A percentile compares a stretch with the other conserved stretches of the same genome.
phyloP scores from a whole-genome alignment of 495 filamentous ascomycete genomes.

The Xylaria castorea region DNA sequence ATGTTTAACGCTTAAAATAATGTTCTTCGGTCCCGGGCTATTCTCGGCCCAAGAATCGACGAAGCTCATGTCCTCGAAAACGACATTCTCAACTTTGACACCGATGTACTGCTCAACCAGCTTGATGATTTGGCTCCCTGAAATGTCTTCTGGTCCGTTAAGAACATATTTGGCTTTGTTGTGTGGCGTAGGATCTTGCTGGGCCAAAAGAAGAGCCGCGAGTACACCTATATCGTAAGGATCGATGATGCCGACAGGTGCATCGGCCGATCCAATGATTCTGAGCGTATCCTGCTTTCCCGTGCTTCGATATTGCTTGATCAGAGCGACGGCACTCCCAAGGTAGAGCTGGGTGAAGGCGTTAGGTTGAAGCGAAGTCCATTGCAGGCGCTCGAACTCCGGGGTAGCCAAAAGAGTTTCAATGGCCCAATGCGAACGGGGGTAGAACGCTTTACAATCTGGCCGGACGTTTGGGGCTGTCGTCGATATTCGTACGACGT shows the following conservation, averaged over 20 bases:
- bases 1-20: conserved; percentile 20
- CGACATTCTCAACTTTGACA: conserved; percentile 43
- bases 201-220: conserved; percentile 49
- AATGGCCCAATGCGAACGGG: conserved; percentile 56
- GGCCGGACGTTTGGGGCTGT: conserved; percentile 52
- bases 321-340: conserved; percentile 34
- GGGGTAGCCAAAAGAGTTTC: conserved; percentile 49
- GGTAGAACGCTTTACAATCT: conserved; percentile 48
- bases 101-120: conserved; percentile 53
- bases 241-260: conserved; percentile 49
- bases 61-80: conserved; percentile 47
- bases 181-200: conserved; percentile 43
- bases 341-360: conserved; percentile 42
- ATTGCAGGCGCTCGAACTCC: conserved; percentile 49
- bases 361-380: conserved; percentile 57
- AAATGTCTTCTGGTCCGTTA: conserved; percentile 53
- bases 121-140: conserved; percentile 47
- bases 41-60: conserved; percentile 38
- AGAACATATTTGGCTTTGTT: conserved; percentile 52
- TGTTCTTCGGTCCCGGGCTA: conserved; percentile 26
- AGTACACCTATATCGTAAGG: conserved; percentile 48
- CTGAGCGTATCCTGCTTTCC: conserved; percentile 44
- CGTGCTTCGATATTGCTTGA: conserved; percentile 47
- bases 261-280: conserved; percentile 40
- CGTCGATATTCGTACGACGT: conserved; percentile 58